These are phyloP conservation scores for Corymbia citriodora DNA, from an alignment of 441 rosid species.

Conservation along the genomic window DNA sequence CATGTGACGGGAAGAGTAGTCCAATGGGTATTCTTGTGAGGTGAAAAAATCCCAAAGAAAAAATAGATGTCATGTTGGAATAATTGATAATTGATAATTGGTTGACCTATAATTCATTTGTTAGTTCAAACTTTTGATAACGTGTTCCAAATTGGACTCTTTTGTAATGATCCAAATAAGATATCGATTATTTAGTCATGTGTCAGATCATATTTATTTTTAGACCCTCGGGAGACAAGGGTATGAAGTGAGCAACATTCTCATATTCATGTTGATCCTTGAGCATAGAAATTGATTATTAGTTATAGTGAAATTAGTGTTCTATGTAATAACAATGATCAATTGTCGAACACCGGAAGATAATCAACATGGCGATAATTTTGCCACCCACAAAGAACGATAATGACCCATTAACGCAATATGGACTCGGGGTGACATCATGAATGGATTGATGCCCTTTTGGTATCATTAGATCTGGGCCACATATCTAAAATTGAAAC, in stretches of 20 bases:
- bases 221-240: not conserved
- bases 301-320: not conserved
- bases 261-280: not conserved
- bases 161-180: not conserved
- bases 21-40: not conserved
- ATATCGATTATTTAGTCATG: not conserved
- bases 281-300: not conserved
- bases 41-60: not conserved
- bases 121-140: not conserved
- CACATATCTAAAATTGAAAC: not conserved
- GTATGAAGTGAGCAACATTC: not conserved
- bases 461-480: not conserved
- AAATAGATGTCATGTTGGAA: not conserved
- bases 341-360: not conserved
- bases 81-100: not conserved
- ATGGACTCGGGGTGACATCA: not conserved
- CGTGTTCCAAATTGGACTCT: not conserved
- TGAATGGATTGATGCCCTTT: not conserved
- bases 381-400: not conserved
- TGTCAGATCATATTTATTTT: not conserved
- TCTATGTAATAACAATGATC: not conserved
- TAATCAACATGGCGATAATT: not conserved
- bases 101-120: not conserved
- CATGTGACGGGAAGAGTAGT: not conserved
- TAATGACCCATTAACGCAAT: not conserved